Base-by-base conservation (phyloP, 495 filamentous ascomycete genomes). In the Hypoxylon fuscum region DNA sequence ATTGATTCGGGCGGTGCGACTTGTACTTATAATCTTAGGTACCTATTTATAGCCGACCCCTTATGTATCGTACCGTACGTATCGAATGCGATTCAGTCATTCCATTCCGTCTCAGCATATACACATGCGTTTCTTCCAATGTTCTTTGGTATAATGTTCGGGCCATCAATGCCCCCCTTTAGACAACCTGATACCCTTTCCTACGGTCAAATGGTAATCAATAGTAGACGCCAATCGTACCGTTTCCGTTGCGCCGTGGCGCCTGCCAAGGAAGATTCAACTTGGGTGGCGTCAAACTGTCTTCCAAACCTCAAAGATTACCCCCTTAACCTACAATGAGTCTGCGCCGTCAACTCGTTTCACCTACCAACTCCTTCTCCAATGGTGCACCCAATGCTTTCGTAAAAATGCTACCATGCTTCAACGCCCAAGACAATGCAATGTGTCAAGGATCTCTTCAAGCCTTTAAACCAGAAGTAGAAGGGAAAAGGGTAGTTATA, bases 401-500 rank as follows among this genome's bases (percentile, higher is more conserved):
- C 47, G 40, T 51, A 65, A 51, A 58, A 59, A 59, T 68, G 64
- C 48, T 45, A 59, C 64, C 54, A 55, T 58, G 48, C 54, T 54
- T 55, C 58, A 68, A 68, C 64, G 64, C 64, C 64, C 22, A 51
- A 14, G 47, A 59, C 51, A 50, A 68, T 68, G 64, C 64, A 62
- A 63, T 63, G 58, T 44, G 41, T 55, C 52, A 23, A 41, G 59
- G 54, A 54, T 40, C 55, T 14, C 44, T 56, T 37, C 27, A 48
- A 20, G 32, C 47, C 37, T 8, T 27, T 34, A 38, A 55, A 55
- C 50, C 55, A 34, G 34, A 48, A 42, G 21, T 14, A 45, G 34
- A 63, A 48, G 14, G 44, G 8, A 45, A 37, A 65, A 37, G 23
- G 38, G 59, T 67, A 73, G 59, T 5, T 75, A 73, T 59, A 76